Evolutionary conservation across 1,139 yeast genomes (phyloP), one percentile per base, ranked within the genome.

Genomic region (Lodderomyces pseudojiufengensis): DNA sequence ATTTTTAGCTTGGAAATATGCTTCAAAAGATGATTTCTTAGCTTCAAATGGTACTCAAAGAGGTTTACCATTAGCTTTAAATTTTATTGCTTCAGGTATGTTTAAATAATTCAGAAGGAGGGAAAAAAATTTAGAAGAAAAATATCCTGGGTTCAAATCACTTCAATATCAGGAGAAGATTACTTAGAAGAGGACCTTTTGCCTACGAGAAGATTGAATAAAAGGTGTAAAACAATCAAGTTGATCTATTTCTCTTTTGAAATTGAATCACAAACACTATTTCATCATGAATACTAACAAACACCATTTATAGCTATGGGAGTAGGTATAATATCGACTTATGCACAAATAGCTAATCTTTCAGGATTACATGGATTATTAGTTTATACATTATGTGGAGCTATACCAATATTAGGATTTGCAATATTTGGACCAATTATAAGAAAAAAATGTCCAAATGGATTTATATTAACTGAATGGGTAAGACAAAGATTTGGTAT

Each of bases 401-500:
- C 95, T 1, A 57, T 88, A 33, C 97, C 97, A 3, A 80, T 90
- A 60, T 65, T 85, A 44, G 63, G 87, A 13, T 90, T 90, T 64
- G 88, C 95, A 1, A 70, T 76, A 36, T 63, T 85, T 39, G 97
- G 97, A 0, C 97, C 97, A 0, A 56, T 79, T 9, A 82, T 90
- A 43, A 70, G 96, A 47, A 73, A 66, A 42, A 75, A 75, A 47
- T 85, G 95, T 51, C 97, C 97, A 1, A 79, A 84, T 8, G 97
- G 97, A 4, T 90, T 90, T 55, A 87, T 90, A 28, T 66, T 90
- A 46, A 86, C 96, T n/a, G 96, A 88, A 55, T 90, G 97, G 97
- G 94, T 86, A 10, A 74, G 86, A 52, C 78, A 76, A 29, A 69
- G 97, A 44, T 90, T 71, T 52, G 97, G 97, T 2, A 54, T 70